Conservation (phyloP, 2,329 filamentous ascomycete genomes). For the Cadophora luteo-olivacea region DNA sequence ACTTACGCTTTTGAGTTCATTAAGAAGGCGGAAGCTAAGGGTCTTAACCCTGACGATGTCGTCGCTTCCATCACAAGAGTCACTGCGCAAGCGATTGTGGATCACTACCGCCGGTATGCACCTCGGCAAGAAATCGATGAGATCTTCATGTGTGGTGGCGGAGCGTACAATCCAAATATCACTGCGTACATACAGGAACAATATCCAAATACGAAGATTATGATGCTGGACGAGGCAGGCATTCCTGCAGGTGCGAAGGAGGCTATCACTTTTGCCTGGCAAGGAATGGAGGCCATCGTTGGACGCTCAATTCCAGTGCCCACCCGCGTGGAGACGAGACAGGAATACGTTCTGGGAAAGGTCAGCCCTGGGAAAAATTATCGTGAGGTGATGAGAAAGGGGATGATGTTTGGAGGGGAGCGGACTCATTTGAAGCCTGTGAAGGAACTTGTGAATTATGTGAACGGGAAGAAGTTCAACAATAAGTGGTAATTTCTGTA, state of each 20-base stretch:
- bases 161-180: constrained; percentile 65
- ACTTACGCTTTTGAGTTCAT: constrained; percentile 60
- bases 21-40: constrained; percentile 51
- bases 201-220: constrained; percentile 56
- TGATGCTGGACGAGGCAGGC: constrained; percentile 63
- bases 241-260: constrained; percentile 65
- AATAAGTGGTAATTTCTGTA: neutral
- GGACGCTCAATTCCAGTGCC: constrained; percentile 62
- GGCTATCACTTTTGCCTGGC: constrained; percentile 64
- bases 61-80: constrained; percentile 66
- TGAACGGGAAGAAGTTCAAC: constrained; percentile 40
- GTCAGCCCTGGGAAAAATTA: constrained; percentile 61
- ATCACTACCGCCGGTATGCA: constrained; percentile 55
- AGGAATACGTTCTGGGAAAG: constrained; percentile 60
- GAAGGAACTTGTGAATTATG: constrained; percentile 57
- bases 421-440: constrained; percentile 53
- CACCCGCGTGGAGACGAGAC: constrained; percentile 57
- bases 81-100: constrained; percentile 63
- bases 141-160: constrained; percentile 67
- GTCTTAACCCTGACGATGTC: constrained; percentile 56
- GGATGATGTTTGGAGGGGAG: constrained; percentile 56
- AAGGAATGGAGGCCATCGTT: constrained; percentile 64
- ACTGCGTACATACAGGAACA: constrained; percentile 55
- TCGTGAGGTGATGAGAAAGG: constrained; percentile 57
- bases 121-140: constrained; percentile 56